Conservation (phyloP, 164 flowering plant genomes). For the Tetrastigma voinierianum region DNA sequence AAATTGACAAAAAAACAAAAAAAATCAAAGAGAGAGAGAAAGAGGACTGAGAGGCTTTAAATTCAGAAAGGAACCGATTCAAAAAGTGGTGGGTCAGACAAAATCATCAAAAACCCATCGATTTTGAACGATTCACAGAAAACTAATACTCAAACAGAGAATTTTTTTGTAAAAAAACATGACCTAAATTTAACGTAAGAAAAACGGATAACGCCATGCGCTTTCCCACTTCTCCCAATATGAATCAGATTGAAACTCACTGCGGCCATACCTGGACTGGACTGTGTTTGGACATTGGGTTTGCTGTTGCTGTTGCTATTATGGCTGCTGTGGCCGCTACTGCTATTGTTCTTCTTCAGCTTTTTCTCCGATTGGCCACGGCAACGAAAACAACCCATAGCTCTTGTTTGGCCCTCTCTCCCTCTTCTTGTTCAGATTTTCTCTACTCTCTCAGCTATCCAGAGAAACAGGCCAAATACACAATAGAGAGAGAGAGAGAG, state of each 20-base stretch:
- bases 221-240: too few relatives aligned
- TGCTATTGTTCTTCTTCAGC: conserved; percentile 11
- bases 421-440: conserved; percentile 5
- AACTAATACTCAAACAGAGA: not conserved
- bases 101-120: not conserved
- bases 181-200: too few relatives aligned
- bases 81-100: not conserved
- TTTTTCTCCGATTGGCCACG: conserved; percentile 23
- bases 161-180: too few relatives aligned
- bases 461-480: not conserved
- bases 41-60: too few relatives aligned
- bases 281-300: conserved; percentile 12
- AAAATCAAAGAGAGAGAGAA: not conserved
- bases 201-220: too few relatives aligned
- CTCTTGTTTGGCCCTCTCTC: not conserved
- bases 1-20: not conserved
- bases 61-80: not conserved
- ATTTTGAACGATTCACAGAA: not conserved
- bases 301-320: conserved; percentile 8
- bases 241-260: too few relatives aligned
- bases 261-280: conserved; percentile 23
- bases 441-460: conserved; percentile 15
- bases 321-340: not conserved
- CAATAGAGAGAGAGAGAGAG: not conserved
- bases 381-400: conserved; percentile 49